Conservation (phyloP, 805 yeast genomes). For the Metschnikowia peoriensis region DNA sequence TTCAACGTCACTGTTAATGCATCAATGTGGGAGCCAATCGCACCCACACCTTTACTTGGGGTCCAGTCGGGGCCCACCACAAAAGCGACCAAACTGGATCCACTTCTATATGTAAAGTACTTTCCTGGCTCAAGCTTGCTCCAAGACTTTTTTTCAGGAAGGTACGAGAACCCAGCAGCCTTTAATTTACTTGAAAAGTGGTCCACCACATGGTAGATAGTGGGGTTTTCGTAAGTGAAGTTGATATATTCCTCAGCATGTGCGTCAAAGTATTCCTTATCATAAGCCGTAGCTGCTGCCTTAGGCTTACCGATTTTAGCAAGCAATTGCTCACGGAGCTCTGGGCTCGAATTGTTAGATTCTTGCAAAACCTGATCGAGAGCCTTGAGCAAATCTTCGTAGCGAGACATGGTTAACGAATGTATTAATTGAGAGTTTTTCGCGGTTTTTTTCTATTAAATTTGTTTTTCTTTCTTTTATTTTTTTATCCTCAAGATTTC, state of each 20-base stretch:
- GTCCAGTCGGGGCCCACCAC: conserved; percentile 65
- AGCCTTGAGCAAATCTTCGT: conserved; percentile 16
- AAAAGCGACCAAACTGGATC: conserved; percentile 67
- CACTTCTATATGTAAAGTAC: conserved; percentile 68
- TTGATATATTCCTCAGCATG: conserved; percentile 55
- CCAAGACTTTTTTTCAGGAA: conserved; percentile 65
- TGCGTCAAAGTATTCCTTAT: conserved; percentile 21
- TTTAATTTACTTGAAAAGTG: conserved; percentile 48
- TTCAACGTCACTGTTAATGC: conserved; percentile 66
- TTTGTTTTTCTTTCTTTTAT: not conserved
- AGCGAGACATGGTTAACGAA: conserved; percentile 6
- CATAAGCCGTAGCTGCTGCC: conserved; percentile 10
- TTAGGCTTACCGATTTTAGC: conserved; percentile 6
- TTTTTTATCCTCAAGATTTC: not conserved
- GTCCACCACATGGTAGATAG: conserved; percentile 69
- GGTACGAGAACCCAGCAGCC: conserved; percentile 59
- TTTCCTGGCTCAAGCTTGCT: conserved; percentile 46
- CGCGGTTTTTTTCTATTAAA: not conserved
- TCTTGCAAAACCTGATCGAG: conserved; percentile 12
- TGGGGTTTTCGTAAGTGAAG: conserved; percentile 71
- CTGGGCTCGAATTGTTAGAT: conserved; percentile 6
- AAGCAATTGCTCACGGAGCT: conserved; percentile 11
- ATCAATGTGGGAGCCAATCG: conserved; percentile 75
- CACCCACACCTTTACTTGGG: conserved; percentile 64
- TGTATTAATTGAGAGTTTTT: not conserved